Evolutionary conservation across 768 basidiomycete species (phyloP), one percentile per base, ranked within the genome.

Genomic region (Termitomyces sp.): DNA sequence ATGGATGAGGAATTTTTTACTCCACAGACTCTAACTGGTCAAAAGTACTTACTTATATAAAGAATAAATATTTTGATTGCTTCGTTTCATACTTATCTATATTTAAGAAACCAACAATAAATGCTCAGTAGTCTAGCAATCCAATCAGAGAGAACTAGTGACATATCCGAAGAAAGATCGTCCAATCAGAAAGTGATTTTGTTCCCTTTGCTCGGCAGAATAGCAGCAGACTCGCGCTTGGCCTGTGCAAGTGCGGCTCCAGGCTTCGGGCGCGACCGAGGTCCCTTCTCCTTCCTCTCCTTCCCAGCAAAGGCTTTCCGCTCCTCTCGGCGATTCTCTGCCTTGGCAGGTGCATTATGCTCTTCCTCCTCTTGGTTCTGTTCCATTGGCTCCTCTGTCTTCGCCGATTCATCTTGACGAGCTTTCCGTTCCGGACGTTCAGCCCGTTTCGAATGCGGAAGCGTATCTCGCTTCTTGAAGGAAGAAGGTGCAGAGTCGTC

Each of bases 211-310:
- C 85, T 78, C 6, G 79, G 79, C 13, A 89, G 74, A 65, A 93
- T 93, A 5, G 88, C 87, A 18, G 82, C 84, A 55, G 83, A 86
- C 72, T 91, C 88, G 52, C 92, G 83, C 65, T 85, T 83, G 24
- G 91, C 91, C 18, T 80, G 78, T 0, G 91, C 91, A 22, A 93
- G 82, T 1, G 89, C 88, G 4, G 92, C 92, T 34, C 92, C 91
- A 34, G 91, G 91, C 66, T 79, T 87, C 5, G 85, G 76, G 30
- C 91, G 82, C 53, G 72, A 72, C 64, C 75, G 76, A 4, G 74
- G 73, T 26, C 75, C 72, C 62, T 79, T 73, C 39, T 55, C 61
- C 20, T 44, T 64, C 59, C 59, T 63, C 42, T 55, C 65, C 46
- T 53, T 60, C 20, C 54, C 56, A 43, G 27, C 26, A 26, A 33